Evolutionary conservation across 2,329 filamentous ascomycete species (phyloP), one percentile per base, ranked within the genome.

Genomic region (Fusarium lateritium): DNA sequence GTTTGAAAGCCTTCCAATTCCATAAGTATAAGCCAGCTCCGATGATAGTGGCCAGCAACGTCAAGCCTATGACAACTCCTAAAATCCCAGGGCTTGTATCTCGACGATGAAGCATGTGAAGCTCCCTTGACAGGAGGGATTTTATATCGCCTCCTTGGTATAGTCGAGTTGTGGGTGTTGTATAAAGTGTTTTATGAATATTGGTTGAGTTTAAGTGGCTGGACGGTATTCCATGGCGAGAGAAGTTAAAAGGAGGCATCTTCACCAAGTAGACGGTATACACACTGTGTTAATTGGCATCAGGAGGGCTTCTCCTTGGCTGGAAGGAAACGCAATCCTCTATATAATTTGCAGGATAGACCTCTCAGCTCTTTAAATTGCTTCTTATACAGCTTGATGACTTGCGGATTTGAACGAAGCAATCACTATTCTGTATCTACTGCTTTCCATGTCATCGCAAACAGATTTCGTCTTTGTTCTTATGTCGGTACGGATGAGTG

Each of bases 41-140:
- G 19, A 70, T 24, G 14, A 62, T 26, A 9, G 53, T 36, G 21
- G 42, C 44, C 7, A 71, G 57, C 4, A 71, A 22, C 13, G 57
- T 28, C 6, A 71, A 38, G 2, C 69, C 69, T 4, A 64, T 45
- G 1, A 65, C 53, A 33, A 71, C 44, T 5, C 69, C 69, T 5
- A 58, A 24, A 13, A 63, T 36, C 14, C 34, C 50, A 4, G 68
- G 38, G 24, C 51, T 53, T 28, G 54, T 22, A 13, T 49, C 51
- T 44, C 69, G 68, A 21, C 65, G 61, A 17, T 53, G 24, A 7
- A 71, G 19, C 10, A 15, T 24, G 15, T 56, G 42, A 8, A 22
- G 13, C 4, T 15, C 11, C 15, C 49, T 45, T 2, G 52, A 33
- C 22, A 58, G 3, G 8, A 57, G 3, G 3, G 13, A 4, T 10